Conservation (phyloP, 2,329 filamentous ascomycete species). For the Davidsoniella australis region DNA sequence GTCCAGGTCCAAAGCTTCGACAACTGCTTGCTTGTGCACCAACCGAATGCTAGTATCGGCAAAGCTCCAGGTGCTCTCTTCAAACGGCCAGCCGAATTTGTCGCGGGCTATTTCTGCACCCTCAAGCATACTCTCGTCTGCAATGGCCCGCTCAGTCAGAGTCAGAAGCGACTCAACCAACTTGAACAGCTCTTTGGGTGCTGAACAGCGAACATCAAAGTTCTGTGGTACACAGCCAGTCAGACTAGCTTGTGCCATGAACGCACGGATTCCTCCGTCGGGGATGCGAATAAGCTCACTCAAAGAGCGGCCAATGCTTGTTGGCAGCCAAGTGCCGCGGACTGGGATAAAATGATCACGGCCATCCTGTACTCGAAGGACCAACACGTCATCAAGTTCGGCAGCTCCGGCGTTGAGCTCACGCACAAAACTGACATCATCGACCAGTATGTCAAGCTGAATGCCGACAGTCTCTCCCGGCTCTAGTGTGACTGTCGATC, state of each 20-base stretch:
- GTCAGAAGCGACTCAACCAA: slow-evolving; percentile 63
- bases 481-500: slow-evolving; percentile 47
- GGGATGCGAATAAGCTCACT: slow-evolving; percentile 77
- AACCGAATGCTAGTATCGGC: slow-evolving; percentile 4
- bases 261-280: slow-evolving; percentile 54
- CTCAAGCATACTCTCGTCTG: slow-evolving; percentile 46
- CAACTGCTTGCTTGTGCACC: slow-evolving; percentile 21
- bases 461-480: slow-evolving; percentile 70
- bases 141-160: slow-evolving; percentile 37
- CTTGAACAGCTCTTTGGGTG: slow-evolving; percentile 75
- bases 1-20: slow-evolving; percentile 61
- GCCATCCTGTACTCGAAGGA: slow-evolving; percentile 67
- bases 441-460: slow-evolving; percentile 49
- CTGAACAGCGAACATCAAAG: slow-evolving; percentile 53
- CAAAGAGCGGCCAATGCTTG: slow-evolving; percentile 71
- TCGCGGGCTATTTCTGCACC: slow-evolving; percentile 33
- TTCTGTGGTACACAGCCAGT: slow-evolving; percentile 36
- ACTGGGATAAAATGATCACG: slow-evolving; percentile 84
- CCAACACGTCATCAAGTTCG: slow-evolving; percentile 67
- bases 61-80: slow-evolving; percentile 22
- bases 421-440: slow-evolving; percentile 44
- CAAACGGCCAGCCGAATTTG: slow-evolving; percentile 42
- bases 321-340: slow-evolving; percentile 60
- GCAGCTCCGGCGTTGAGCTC: slow-evolving; percentile 52
- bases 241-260: slow-evolving; percentile 23